Percentiles rank a stretch among this genome's conserved stretches.
phyloP scores from a whole-genome alignment of 2,329 filamentous ascomycete species.

The Hypoxylon sp. region DNA sequence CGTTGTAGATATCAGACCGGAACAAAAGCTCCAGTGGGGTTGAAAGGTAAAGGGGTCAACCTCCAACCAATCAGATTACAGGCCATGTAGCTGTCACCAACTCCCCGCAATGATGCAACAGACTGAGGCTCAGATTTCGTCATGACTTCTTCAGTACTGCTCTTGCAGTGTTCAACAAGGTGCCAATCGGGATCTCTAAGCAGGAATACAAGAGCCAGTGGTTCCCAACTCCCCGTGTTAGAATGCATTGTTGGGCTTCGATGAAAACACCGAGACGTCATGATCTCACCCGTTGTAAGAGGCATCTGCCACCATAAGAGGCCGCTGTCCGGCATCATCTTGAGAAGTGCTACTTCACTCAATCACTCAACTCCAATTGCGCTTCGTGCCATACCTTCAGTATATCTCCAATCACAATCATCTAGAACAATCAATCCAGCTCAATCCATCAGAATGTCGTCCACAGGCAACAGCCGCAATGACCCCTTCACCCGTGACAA shows the following conservation, averaged over 20 bases:
- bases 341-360: slow-evolving; percentile 19
- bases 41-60: not conserved
- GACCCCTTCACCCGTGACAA: slow-evolving; percentile 53
- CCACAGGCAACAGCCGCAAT: slow-evolving; percentile 48
- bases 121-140: slow-evolving; percentile 36
- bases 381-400: slow-evolving; percentile 8
- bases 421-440: slow-evolving; percentile 5
- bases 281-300: slow-evolving; percentile 43
- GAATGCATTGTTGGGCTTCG: slow-evolving; percentile 27
- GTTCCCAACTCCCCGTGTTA: slow-evolving; percentile 2
- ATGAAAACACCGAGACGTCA: slow-evolving; percentile 44
- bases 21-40: slow-evolving; percentile 5
- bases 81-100: not conserved
- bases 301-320: slow-evolving; percentile 39
- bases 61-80: slow-evolving; percentile 6
- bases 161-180: slow-evolving; percentile 1
- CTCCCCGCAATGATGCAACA: slow-evolving; percentile 39
- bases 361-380: not conserved
- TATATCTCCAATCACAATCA: slow-evolving; percentile 9
- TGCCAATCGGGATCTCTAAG: slow-evolving; percentile 1
- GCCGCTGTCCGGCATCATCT: slow-evolving; percentile 24
- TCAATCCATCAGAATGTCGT: slow-evolving; percentile 48
- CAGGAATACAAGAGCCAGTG: slow-evolving; percentile 17
- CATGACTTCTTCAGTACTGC: slow-evolving; percentile 34
- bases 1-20: not conserved